These are phyloP conservation scores for Martiniozyma asiatica DNA, from an alignment of 1,139 yeast species.

Conservation along the genomic window DNA sequence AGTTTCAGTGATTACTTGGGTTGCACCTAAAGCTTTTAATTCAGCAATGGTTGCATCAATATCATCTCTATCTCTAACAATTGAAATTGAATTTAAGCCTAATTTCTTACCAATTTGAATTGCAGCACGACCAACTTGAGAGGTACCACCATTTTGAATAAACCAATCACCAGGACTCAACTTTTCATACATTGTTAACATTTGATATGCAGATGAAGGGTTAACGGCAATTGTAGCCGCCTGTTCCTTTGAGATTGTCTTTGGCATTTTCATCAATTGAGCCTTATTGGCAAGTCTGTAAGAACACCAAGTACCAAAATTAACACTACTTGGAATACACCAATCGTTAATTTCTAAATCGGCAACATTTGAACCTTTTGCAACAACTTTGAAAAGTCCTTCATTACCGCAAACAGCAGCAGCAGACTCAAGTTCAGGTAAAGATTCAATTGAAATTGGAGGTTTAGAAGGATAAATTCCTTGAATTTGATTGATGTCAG, in stretches of 20 bases:
- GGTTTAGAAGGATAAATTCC: constrained; percentile 93
- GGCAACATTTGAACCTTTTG: constrained; percentile 47
- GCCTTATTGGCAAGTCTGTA: constrained; percentile 47
- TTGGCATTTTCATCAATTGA: constrained; percentile 41
- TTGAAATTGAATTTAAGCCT: constrained; percentile 76
- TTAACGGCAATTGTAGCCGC: constrained; percentile 89
- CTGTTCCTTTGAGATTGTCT: constrained; percentile 37
- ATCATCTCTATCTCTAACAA: constrained; percentile 75
- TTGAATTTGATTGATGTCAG: constrained; percentile 80
- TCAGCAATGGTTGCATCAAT: constrained; percentile 51
- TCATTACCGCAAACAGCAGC: constrained; percentile 86
- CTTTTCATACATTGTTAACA: constrained; percentile 59
- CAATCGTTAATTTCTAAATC: constrained; percentile 65
- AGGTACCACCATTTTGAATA: constrained; percentile 92
- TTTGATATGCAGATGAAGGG: constrained; percentile 84
- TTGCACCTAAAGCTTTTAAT: constrained; percentile 62
- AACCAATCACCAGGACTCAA: constrained; percentile 72
- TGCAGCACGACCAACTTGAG: constrained; percentile 93
- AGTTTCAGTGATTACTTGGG: constrained; percentile 81
- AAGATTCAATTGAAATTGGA: constrained; percentile 33
- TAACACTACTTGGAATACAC: constrained; percentile 75
- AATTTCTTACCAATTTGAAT: constrained; percentile 71
- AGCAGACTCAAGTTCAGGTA: constrained; percentile 43
- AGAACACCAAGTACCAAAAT: constrained; percentile 93
- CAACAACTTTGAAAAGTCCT: constrained; percentile 76